Conservation (phyloP, 2,329 filamentous ascomycete species). For the Aphanoascus verrucosus region DNA sequence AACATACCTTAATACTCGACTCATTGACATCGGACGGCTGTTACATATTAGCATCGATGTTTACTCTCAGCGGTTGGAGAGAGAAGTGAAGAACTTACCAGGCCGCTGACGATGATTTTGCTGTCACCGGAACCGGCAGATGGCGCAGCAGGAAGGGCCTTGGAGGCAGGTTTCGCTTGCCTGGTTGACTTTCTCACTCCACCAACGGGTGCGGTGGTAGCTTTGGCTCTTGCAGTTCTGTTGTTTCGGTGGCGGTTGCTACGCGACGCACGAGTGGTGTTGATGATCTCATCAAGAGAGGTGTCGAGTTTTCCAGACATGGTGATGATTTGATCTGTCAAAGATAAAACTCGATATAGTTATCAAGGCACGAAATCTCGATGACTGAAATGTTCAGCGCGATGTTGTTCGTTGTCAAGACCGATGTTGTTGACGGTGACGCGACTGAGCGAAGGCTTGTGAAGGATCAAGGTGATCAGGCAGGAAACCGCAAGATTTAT, state of each 20-base stretch:
- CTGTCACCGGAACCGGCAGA: slow-evolving; percentile 58
- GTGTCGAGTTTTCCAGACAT: slow-evolving; percentile 96
- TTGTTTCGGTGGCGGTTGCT: slow-evolving; percentile 37
- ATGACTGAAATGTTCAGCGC: not conserved
- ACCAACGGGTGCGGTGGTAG: slow-evolving; percentile 60
- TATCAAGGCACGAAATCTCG: not conserved
- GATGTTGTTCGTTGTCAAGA: not conserved
- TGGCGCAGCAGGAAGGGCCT: slow-evolving; percentile 54
- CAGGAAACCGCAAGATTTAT: not conserved
- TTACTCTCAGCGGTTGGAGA: not conserved
- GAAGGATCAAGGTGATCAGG: not conserved
- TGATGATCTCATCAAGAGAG: slow-evolving; percentile 95
- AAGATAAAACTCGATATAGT: not conserved
- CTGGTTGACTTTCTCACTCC: slow-evolving; percentile 72
- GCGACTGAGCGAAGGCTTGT: not conserved
- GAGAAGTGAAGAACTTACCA: slow-evolving; percentile 53
- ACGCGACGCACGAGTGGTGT: slow-evolving; percentile 52
- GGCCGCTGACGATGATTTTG: slow-evolving; percentile 97
- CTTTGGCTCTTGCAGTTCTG: slow-evolving; percentile 20
- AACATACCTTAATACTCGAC: slow-evolving; percentile 99
- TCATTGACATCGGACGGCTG: slow-evolving; percentile 95
- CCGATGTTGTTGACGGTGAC: slow-evolving; percentile 1
- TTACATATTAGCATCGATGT: slow-evolving; percentile 38
- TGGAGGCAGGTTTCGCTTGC: slow-evolving; percentile 32
- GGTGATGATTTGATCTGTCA: slow-evolving; percentile 23